Percentiles rank a stretch among this genome's conserved stretches.
Conservation (phyloP, 495 filamentous ascomycete genomes). For the Massariosphaeria phaeospora region DNA sequence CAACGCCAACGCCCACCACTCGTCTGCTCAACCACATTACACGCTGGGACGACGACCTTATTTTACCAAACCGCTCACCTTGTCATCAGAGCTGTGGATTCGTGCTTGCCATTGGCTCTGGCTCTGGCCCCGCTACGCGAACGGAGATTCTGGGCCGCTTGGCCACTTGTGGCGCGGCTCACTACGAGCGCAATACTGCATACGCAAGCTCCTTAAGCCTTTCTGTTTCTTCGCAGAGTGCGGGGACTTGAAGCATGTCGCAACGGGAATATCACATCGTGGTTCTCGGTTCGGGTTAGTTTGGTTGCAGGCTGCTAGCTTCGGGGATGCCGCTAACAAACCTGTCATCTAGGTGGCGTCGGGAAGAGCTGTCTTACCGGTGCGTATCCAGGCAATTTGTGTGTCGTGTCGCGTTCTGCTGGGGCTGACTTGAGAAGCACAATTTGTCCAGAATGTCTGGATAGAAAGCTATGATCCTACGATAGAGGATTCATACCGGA, state of each 20-base stretch:
- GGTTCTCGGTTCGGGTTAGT: conserved; percentile 77
- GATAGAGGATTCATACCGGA: conserved; percentile 96
- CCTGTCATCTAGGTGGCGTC: conserved; percentile 67
- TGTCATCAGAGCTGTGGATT: conserved; percentile 10
- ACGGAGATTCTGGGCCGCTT: conserved; percentile 17
- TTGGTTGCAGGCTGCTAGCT: conserved; percentile 5
- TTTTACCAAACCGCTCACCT: conserved; percentile 1
- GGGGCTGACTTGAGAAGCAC: conserved; percentile 56
- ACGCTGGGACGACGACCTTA: conserved; percentile 10
- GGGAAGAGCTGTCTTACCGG: conserved; percentile 98
- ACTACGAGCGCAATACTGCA: conserved; percentile 6
- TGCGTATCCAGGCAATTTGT: conserved; percentile 48
- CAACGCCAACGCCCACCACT: conserved; percentile 23
- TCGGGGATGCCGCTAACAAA: conserved; percentile 3
- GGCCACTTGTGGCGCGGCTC: conserved; percentile 26
- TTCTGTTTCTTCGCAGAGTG: conserved; percentile 2
- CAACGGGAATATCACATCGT: conserved; percentile 79
- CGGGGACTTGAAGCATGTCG: conserved; percentile 24
- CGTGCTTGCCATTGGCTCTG: conserved; percentile 19
- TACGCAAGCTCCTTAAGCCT: conserved; percentile 2
- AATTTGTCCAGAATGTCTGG: conserved; percentile 99
- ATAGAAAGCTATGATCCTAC: conserved; percentile 99
- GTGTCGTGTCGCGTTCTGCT: neutral
- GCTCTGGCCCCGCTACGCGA: conserved; percentile 25
- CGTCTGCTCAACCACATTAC: conserved; percentile 16